A percentile compares a stretch with the other conserved stretches of the same genome.
These are phyloP conservation scores for Licmophora abbreviata DNA, from an alignment of 108 stramenopile genomes.

Conservation along the genomic window DNA sequence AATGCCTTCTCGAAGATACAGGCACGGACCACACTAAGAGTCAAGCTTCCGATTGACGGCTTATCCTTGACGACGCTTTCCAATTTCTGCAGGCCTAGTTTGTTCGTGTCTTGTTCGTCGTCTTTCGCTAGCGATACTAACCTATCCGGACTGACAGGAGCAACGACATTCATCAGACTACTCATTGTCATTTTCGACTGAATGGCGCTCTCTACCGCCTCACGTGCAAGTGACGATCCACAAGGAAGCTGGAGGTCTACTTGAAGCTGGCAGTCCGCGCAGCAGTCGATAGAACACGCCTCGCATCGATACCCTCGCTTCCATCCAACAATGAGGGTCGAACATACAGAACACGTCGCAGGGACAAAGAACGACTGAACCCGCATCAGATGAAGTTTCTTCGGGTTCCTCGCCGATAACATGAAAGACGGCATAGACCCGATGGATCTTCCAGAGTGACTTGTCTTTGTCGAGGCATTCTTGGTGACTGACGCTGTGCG, in stretches of 20 bases:
- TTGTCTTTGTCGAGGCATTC: not conserved
- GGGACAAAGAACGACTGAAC: conserved; percentile 50
- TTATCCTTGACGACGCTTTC: no score
- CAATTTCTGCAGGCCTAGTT: no score
- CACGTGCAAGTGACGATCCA: conserved; percentile 45
- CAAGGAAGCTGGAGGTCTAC: conserved; percentile 70
- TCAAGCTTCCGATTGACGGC: conserved; percentile 58
- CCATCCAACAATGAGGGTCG: conserved; percentile 37
- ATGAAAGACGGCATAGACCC: conserved; percentile 3
- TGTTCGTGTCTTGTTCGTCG: no score
- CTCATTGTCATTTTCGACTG: conserved; percentile 41
- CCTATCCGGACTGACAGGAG: conserved; percentile 37
- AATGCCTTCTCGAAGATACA: conserved; percentile 46
- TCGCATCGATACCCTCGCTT: conserved; percentile 60
- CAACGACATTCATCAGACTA: conserved; percentile 29
- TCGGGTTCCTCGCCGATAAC: conserved; percentile 1
- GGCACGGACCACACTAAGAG: conserved; percentile 44
- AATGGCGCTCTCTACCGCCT: conserved; percentile 40
- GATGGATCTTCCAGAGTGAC: no score
- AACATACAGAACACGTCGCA: conserved; percentile 46
- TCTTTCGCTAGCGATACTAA: no score
- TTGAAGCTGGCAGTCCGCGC: conserved; percentile 70
- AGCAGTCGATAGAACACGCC: conserved; percentile 61
- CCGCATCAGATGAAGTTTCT: conserved; percentile 55
- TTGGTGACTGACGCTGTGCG: not conserved